Base-by-base conservation (phyloP, 768 basidiomycete genomes). In the Pisolithus sp. region DNA sequence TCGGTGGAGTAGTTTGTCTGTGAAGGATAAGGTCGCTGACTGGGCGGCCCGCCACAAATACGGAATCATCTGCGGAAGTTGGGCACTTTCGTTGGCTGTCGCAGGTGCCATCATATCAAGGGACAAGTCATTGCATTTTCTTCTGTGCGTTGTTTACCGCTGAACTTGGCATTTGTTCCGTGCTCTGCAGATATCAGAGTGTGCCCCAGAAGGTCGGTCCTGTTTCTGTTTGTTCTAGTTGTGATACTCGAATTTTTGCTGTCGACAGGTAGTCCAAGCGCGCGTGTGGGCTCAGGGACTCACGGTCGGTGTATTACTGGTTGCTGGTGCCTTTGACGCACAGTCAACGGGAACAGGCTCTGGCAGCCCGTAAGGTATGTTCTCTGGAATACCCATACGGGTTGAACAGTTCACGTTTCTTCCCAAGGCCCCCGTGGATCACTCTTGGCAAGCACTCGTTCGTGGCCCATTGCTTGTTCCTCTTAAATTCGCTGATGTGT, bases 281-380 rank as follows among this genome's bases (percentile, higher is more conserved):
- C 86, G 89, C 78, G 85, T 90, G 84, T 90, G 87, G 87, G 88
- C 88, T 4, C 88, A 91, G 57, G 88, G 86, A 4, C 65, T 90
- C 52, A 91, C 88, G 0, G 81, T 91, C 42, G 86, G 85, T 36
- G 73, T 89, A 23, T 68, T 90, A 26, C 75, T 89, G 51, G 83
- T 70, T 4, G 86, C 87, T 13, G 88, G 85, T 56, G 79, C 80
- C n/a, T 5, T 67, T 89, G 24, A 82, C 85, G 2, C 80, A 81
- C 26, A 62, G 69, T 34, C 73, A 71, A 51, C 74, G 77, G 5
- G 64, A 71, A 15, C 74, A 74, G 9, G 66, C 69, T 3, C 74
- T 73, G 0, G 42, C 57, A 2, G 53, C 54, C 41, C 64, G 64
- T 53, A 56, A 55, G 31, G 64, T 63, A 50, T 58, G 63, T 56